Percentiles rank a stretch among this genome's conserved stretches.
Evolutionary conservation across 108 stramenopile genomes (phyloP).

Genomic region (Discostella pseudostelligera): DNA sequence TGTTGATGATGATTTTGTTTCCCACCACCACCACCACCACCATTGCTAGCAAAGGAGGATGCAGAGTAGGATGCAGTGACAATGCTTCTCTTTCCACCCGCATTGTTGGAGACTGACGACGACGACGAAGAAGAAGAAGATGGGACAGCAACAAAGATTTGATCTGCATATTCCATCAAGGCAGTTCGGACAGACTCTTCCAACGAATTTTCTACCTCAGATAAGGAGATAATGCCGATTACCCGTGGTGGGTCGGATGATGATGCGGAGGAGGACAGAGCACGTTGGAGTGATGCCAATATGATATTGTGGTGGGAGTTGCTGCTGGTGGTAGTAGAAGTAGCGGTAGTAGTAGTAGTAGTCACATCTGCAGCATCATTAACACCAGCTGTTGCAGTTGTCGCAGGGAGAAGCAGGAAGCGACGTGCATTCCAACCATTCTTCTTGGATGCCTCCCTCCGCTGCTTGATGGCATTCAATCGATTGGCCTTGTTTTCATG

Average conservation of each 20-base stretch:
- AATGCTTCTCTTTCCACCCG: conserved; percentile 33
- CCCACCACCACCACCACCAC: not conserved
- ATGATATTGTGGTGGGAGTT: not conserved
- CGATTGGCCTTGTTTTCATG: conserved; percentile 61
- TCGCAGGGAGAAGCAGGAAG: too few species aligned
- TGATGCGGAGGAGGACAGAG: not conserved
- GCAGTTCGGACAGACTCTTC: conserved; percentile 62
- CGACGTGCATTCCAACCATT: conserved; percentile 51
- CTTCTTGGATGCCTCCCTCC: conserved; percentile 54
- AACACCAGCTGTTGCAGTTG: too few species aligned
- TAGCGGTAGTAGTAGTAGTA: too few species aligned
- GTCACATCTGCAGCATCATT: too few species aligned
- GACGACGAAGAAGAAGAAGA: not conserved
- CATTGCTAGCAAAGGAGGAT: too few species aligned
- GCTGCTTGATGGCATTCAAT: conserved; percentile 60
- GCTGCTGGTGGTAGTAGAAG: not conserved
- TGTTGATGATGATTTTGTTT: not conserved
- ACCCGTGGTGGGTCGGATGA: conserved; percentile 59
- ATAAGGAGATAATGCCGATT: conserved; percentile 86
- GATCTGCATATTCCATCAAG: conserved; percentile 48
- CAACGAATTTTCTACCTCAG: conserved; percentile 43
- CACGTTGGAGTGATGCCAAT: not conserved
- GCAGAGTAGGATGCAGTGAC: conserved; percentile 59
- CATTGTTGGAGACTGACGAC: too few species aligned
- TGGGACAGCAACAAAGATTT: conserved; percentile 22